Conservation (phyloP, 768 basidiomycete genomes). For the Auricularia sp. region DNA sequence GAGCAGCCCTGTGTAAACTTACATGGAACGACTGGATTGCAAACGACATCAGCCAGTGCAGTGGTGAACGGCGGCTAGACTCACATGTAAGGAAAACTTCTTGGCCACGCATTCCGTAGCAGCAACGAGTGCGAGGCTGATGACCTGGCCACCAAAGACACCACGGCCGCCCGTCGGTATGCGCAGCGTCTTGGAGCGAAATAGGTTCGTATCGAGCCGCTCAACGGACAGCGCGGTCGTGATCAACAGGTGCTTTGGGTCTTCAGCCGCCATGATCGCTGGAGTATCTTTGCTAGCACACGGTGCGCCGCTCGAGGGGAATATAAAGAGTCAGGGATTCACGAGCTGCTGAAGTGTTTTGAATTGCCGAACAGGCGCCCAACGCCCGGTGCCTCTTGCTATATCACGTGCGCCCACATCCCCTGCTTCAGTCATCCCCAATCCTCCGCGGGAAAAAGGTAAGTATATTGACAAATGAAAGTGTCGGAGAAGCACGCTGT, state of each 20-base stretch:
- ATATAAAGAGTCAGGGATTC: too few relatives aligned
- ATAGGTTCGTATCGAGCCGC: constrained; percentile 63
- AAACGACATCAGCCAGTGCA: too few relatives aligned
- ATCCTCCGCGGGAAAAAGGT: too few relatives aligned
- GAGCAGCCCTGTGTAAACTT: constrained; percentile 16
- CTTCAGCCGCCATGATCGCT: background rate
- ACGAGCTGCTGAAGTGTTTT: too few relatives aligned
- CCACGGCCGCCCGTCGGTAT: constrained; percentile 53
- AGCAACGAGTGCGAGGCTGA: constrained; percentile 75
- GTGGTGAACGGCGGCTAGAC: constrained; percentile 16
- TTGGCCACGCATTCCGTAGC: constrained; percentile 67
- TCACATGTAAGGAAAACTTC: constrained; percentile 59
- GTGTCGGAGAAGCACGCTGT: too few relatives aligned
- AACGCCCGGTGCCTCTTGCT: too few relatives aligned
- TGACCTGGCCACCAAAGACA: constrained; percentile 83
- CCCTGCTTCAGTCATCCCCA: too few relatives aligned
- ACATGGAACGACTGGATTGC: constrained; percentile 56
- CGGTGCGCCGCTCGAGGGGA: too few relatives aligned
- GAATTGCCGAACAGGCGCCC: too few relatives aligned
- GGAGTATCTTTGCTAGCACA: background rate
- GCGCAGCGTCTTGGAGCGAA: constrained; percentile 65
- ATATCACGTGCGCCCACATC: too few relatives aligned
- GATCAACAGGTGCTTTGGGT: constrained; percentile 34
- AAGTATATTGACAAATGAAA: too few relatives aligned
- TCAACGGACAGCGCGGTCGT: constrained; percentile 71